Percentiles rank a stretch among this genome's conserved stretches.
These are phyloP conservation scores for Opeltia flavorubescens DNA, from an alignment of 495 filamentous ascomycete species.

Conservation along the genomic window DNA sequence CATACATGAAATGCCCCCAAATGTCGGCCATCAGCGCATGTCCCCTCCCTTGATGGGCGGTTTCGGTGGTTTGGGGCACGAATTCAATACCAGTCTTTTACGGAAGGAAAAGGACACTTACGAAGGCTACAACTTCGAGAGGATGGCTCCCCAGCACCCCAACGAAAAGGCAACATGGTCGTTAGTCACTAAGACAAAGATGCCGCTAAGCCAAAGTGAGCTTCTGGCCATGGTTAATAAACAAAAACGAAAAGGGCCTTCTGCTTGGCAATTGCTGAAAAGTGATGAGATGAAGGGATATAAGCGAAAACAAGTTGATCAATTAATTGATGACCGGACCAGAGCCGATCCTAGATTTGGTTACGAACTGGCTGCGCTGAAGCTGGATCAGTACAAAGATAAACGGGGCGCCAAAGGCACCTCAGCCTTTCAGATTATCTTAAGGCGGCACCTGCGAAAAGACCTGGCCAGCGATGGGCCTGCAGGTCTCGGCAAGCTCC, in stretches of 20 bases:
- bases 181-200: constrained; percentile 1
- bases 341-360: constrained; percentile 7
- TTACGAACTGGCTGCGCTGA: constrained; percentile 8
- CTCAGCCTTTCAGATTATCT: constrained; percentile 8
- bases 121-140: constrained; percentile 3
- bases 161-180: constrained; percentile 7
- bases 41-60: not conserved
- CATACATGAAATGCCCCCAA: not conserved
- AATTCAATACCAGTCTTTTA: not conserved
- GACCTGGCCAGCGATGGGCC: not conserved
- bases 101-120: not conserved
- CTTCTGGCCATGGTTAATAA: constrained; percentile 9
- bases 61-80: not conserved
- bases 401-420: not conserved
- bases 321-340: constrained; percentile 9
- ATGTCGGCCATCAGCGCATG: not conserved
- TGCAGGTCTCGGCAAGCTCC: not conserved
- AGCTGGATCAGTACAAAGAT: constrained; percentile 2
- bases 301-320: constrained; percentile 10
- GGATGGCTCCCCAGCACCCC: not conserved
- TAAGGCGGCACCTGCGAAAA: constrained; percentile 7
- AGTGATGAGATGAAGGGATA: constrained; percentile 6
- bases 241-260: not conserved
- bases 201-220: constrained; percentile 6
- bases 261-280: constrained; percentile 2